Evolutionary conservation across 2,329 filamentous ascomycete species (phyloP).

Genomic region (Magnaporthiopsis rhizophila): DNA sequence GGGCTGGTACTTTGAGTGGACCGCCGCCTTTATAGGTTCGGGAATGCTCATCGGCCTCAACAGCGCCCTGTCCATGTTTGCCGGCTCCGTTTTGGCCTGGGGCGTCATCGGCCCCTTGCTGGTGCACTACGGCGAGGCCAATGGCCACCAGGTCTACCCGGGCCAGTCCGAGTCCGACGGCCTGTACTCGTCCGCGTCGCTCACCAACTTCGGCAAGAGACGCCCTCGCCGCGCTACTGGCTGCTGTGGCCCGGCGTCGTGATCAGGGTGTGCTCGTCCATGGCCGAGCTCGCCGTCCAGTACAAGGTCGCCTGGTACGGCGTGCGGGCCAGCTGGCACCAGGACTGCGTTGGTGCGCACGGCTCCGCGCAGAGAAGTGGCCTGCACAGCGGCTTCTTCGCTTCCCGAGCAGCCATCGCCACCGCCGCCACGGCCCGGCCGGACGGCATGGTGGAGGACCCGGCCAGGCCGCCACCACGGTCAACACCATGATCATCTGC

Average conservation of each 20-base stretch:
- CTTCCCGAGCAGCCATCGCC: slow-evolving; percentile 24
- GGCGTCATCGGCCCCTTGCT: slow-evolving; percentile 47
- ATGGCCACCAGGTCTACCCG: slow-evolving; percentile 24
- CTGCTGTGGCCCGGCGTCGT: slow-evolving; percentile 34
- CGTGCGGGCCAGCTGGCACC: slow-evolving; percentile 39
- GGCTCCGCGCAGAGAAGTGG: slow-evolving; percentile 28
- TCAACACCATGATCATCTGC: slow-evolving; percentile 41
- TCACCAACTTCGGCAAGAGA: slow-evolving; percentile 23
- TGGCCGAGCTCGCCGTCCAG: slow-evolving; percentile 30
- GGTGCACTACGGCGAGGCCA: slow-evolving; percentile 42
- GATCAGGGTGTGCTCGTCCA: slow-evolving; percentile 31
- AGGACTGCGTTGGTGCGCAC: slow-evolving; percentile 34
- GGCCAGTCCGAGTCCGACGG: slow-evolving; percentile 33
- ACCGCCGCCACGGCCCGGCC: slow-evolving; percentile 17
- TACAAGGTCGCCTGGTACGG: slow-evolving; percentile 30
- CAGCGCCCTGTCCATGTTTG: slow-evolving; percentile 48
- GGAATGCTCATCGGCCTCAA: slow-evolving; percentile 53
- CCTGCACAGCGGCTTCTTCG: slow-evolving; percentile 33
- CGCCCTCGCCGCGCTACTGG: slow-evolving; percentile 31
- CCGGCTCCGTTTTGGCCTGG: slow-evolving; percentile 47
- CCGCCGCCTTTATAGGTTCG: slow-evolving; percentile 49
- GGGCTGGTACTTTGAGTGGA: slow-evolving; percentile 51
- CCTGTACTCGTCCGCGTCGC: slow-evolving; percentile 27
- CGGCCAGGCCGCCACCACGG: slow-evolving; percentile 38
- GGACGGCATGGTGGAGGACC: slow-evolving; percentile 29